Evolutionary conservation across 164 flowering plant genomes (phyloP), one percentile per base, ranked within the genome.

Genomic region (Piper longum): DNA sequence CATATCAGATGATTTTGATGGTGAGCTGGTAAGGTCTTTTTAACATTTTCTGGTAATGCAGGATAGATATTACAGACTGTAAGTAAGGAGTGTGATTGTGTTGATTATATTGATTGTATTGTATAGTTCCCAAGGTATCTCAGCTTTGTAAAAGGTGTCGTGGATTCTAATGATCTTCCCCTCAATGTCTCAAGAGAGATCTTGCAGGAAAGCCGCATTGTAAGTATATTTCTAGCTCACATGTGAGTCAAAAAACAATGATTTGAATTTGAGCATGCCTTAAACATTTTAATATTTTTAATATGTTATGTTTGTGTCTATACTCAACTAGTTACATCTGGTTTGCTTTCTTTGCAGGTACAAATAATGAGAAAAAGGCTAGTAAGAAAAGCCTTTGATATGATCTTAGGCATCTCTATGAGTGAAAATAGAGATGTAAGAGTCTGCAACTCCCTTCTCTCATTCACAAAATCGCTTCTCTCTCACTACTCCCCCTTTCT

Each of bases 121-220:
- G 58, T 51, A 55, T 60, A 93, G 99, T 90, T 93, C 71, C 99
- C 99, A 19, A 84, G 88, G 61, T 93, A 90, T 73, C 70, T 93
- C 59, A 93, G 97, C 82, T 93, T 93, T 54, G 82, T 93, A 54
- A 93, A 85, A 78, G 99, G 99, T 77, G 93, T 93, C 72, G 99
- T 90, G 48, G 99, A 88, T 68, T 93, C 99, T 16, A 82, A 83
- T 72, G 97, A 93, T 69, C 93, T 93, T 74, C 99, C 99, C 13
- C 89, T 93, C 65, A 93, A 93, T 76, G 99, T 93, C 26, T 90
- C 99, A 16, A 89, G 99, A 66, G 99, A 93, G 72, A 93, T 93
- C 68, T 96, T 90, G 66, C 97, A 93, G 75, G 99, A 90, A 76
- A 93, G 99, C 57, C 92, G 97, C 14, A 83, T 90, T 77, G 99